A percentile compares a stretch with the other conserved stretches of the same genome.
Conservation (phyloP, 2,329 filamentous ascomycete genomes). For the Monilinia laxa region DNA sequence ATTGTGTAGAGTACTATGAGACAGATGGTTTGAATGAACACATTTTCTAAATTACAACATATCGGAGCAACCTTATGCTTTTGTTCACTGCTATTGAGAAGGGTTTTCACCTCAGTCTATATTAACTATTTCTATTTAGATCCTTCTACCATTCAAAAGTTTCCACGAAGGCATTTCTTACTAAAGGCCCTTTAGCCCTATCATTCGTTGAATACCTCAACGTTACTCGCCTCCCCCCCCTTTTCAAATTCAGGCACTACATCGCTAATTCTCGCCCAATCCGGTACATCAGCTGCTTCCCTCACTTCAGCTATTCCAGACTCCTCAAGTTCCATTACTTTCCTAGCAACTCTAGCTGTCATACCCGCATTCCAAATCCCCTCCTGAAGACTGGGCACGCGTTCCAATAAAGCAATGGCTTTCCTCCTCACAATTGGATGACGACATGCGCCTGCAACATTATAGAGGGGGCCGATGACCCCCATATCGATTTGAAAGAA, state of each 20-base stretch:
- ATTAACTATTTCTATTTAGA: background rate
- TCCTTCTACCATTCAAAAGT: constrained; percentile 7
- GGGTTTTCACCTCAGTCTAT: background rate
- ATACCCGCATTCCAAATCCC: constrained; percentile 59
- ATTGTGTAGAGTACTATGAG: constrained; percentile 16
- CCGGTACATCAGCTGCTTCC: constrained; percentile 27
- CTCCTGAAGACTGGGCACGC: constrained; percentile 59
- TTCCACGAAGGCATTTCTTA: background rate
- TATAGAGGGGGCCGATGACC: constrained; percentile 61
- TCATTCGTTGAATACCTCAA: constrained; percentile 5
- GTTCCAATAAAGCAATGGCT: constrained; percentile 56
- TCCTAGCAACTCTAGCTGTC: constrained; percentile 21
- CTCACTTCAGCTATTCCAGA: constrained; percentile 16
- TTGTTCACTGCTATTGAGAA: background rate
- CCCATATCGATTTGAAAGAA: constrained; percentile 40
- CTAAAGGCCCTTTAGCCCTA: background rate
- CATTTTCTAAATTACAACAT: constrained; percentile 2
- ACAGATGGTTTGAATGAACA: constrained; percentile 17
- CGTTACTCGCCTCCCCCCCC: constrained; percentile 3
- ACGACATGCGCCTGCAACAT: constrained; percentile 62
- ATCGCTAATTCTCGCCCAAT: constrained; percentile 25
- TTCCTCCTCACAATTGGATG: constrained; percentile 55
- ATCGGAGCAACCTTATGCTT: background rate
- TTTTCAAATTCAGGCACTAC: background rate
- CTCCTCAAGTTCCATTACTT: constrained; percentile 25